Conservation (phyloP, 768 basidiomycete genomes). For the Calvatia gigantea region DNA sequence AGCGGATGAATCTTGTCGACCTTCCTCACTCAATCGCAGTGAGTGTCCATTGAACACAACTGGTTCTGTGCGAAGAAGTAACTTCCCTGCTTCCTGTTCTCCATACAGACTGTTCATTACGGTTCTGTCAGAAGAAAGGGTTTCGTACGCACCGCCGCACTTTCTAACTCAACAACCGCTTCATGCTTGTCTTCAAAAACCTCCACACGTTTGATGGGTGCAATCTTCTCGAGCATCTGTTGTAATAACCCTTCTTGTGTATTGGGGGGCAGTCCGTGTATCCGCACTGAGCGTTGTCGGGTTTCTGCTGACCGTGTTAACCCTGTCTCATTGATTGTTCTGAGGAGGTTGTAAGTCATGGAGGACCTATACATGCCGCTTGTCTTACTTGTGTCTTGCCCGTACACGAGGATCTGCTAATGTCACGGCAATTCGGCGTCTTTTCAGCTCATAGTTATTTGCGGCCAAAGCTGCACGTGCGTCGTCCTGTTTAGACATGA, state of each 20-base stretch:
- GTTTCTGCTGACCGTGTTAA: slow-evolving; percentile 52
- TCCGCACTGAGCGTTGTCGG: slow-evolving; percentile 68
- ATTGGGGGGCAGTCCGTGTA: slow-evolving; percentile 68
- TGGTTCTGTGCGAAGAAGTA: slow-evolving; percentile 69
- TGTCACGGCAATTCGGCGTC: slow-evolving; percentile 86
- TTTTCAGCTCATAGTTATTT: slow-evolving; percentile 87
- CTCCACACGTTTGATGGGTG: slow-evolving; percentile 68
- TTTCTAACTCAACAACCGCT: slow-evolving; percentile 65
- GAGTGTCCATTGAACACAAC: slow-evolving; percentile 63
- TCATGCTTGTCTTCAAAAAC: slow-evolving; percentile 60
- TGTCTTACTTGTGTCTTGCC: slow-evolving; percentile 45
- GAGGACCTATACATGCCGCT: background rate
- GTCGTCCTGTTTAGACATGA: slow-evolving; percentile 44
- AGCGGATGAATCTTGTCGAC: slow-evolving; percentile 26
- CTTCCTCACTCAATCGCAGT: slow-evolving; percentile 60
- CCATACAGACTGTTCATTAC: background rate
- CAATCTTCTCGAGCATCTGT: slow-evolving; percentile 80
- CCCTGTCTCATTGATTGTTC: slow-evolving; percentile 44
- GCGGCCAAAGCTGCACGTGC: slow-evolving; percentile 70
- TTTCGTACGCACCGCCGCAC: slow-evolving; percentile 48
- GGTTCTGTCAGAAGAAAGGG: background rate
- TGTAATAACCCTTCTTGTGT: slow-evolving; percentile 92
- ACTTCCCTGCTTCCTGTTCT: slow-evolving; percentile 75
- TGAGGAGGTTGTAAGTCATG: background rate
- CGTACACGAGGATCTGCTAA: slow-evolving; percentile 72